These are phyloP conservation scores for Auricularia sp. DNA, from an alignment of 768 basidiomycete genomes.

Conservation along the genomic window DNA sequence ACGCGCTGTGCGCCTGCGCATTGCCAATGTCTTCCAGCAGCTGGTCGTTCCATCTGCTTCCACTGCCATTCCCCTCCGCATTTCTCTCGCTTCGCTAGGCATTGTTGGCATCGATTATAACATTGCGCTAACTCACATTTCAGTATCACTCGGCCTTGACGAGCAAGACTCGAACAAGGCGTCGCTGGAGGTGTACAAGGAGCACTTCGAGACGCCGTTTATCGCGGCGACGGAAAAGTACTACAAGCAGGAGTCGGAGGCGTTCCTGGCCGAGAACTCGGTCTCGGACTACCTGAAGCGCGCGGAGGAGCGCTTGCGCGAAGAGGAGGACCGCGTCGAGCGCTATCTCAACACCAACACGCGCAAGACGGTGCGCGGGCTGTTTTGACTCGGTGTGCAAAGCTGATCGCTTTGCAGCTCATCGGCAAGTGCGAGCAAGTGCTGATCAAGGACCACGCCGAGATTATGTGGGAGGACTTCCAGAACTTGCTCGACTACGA, in stretches of 20 bases:
- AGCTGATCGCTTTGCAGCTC: slow-evolving; percentile 46
- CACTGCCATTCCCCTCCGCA: too few species aligned
- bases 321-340: slow-evolving; percentile 92
- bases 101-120: too few species aligned
- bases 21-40: too few species aligned
- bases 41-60: too few species aligned
- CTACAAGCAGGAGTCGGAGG: slow-evolving; percentile 85
- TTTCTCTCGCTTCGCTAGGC: too few species aligned
- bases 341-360: slow-evolving; percentile 88
- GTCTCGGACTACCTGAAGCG: slow-evolving; percentile 93
- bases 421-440: too few species aligned
- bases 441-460: too few species aligned
- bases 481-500: too few species aligned
- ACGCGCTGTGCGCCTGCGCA: too few species aligned
- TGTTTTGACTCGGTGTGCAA: slow-evolving; percentile 21
- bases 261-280: slow-evolving; percentile 78
- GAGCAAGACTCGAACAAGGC: slow-evolving; percentile 87
- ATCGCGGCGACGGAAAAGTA: slow-evolving; percentile 86
- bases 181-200: slow-evolving; percentile 84
- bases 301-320: slow-evolving; percentile 82
- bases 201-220: slow-evolving; percentile 82
- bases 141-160: slow-evolving; percentile 84
- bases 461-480: too few species aligned
- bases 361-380: slow-evolving; percentile 46
- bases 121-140: neutral